Conservation (phyloP, 2,329 filamentous ascomycete genomes). For the Cercospora zeina region DNA sequence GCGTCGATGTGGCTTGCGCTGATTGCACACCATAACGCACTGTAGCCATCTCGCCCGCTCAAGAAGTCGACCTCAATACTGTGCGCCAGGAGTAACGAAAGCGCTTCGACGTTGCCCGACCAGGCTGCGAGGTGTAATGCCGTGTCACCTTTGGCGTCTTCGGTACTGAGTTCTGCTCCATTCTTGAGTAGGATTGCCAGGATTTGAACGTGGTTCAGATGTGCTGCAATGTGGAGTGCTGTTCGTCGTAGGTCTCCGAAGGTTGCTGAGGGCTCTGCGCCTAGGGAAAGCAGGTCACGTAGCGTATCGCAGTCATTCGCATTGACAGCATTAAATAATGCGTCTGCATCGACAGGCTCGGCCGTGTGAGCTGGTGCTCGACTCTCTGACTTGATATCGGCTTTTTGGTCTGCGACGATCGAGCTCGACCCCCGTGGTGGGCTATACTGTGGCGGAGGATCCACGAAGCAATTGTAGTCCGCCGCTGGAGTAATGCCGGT, state of each 20-base stretch:
- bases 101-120: slow-evolving; percentile 35
- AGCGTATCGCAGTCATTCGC: slow-evolving; percentile 28
- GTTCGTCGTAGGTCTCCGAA: slow-evolving; percentile 35
- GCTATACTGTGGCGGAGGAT: slow-evolving; percentile 37
- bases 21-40: slow-evolving; percentile 37
- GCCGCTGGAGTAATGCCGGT: slow-evolving; percentile 31
- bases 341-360: slow-evolving; percentile 23
- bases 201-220: slow-evolving; percentile 31
- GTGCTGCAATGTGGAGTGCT: slow-evolving; percentile 36
- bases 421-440: slow-evolving; percentile 22
- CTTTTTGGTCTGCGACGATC: slow-evolving; percentile 21
- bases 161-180: slow-evolving; percentile 27
- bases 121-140: slow-evolving; percentile 35
- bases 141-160: slow-evolving; percentile 37
- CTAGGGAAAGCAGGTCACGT: slow-evolving; percentile 25
- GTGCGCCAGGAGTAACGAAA: slow-evolving; percentile 30
- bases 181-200: slow-evolving; percentile 29
- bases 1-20: slow-evolving; percentile 34
- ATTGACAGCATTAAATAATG: slow-evolving; percentile 31
- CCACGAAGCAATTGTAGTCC: slow-evolving; percentile 33
- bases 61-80: slow-evolving; percentile 36
- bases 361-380: slow-evolving; percentile 18
- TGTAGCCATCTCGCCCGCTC: slow-evolving; percentile 35
- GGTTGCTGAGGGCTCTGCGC: slow-evolving; percentile 23
- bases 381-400: slow-evolving; percentile 20